Evolutionary conservation across 305 asterid species (phyloP).

Genomic region (Fraxinus albicans): DNA sequence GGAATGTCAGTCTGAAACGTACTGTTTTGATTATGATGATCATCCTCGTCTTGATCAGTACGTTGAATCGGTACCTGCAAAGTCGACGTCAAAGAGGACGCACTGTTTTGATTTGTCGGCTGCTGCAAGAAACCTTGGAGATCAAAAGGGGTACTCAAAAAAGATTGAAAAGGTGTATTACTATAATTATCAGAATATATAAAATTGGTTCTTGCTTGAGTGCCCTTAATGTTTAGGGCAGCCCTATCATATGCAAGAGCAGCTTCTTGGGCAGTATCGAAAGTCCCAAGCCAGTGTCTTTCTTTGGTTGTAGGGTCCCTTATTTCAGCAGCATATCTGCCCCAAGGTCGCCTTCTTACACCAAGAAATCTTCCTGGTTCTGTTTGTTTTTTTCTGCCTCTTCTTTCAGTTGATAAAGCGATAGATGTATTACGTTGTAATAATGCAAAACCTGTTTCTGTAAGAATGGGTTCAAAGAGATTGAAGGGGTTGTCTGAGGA

Average conservation of each 20-base stretch:
- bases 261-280: slow-evolving; percentile 97
- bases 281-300: slow-evolving; percentile 93
- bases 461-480: slow-evolving; percentile 75
- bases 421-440: slow-evolving; percentile 81
- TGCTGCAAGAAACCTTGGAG: slow-evolving; percentile 33
- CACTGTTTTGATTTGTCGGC: slow-evolving; percentile 11
- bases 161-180: slow-evolving; percentile 37
- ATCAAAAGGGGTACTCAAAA: slow-evolving; percentile 44
- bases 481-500: slow-evolving; percentile 45
- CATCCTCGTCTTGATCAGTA: background rate
- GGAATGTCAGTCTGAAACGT: background rate
- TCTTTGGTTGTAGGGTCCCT: slow-evolving; percentile 90
- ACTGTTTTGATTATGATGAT: background rate
- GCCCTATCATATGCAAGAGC: slow-evolving; percentile 95
- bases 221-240: slow-evolving; percentile 88
- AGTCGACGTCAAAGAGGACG: background rate
- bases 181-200: slow-evolving; percentile 49
- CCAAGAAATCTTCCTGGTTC: slow-evolving; percentile 92
- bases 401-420: slow-evolving; percentile 48
- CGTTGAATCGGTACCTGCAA: background rate
- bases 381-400: slow-evolving; percentile 69
- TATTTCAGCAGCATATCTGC: slow-evolving; percentile 90
- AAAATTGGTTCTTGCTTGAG: slow-evolving; percentile 82
- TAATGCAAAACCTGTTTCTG: slow-evolving; percentile 69
- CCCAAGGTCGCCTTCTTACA: slow-evolving; percentile 88